phyloP scores from a whole-genome alignment of 177 flowering plant genomes.

The Telopea speciosissima region DNA sequence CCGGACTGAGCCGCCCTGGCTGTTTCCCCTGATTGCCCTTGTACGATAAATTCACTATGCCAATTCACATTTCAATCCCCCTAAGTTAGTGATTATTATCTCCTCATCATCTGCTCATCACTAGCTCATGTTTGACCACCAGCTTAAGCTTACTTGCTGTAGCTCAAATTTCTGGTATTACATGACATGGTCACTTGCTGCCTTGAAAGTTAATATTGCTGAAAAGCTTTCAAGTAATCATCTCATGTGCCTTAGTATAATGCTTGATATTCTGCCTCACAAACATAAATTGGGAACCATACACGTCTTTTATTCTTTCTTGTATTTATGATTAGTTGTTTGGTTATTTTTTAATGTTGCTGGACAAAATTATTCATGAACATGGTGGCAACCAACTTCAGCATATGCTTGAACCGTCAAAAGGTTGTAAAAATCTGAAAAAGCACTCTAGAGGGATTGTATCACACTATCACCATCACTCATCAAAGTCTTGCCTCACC shows the following conservation, averaged over 20 bases:
- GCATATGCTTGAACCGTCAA: too few species aligned
- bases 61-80: neutral
- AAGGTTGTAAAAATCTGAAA: neutral
- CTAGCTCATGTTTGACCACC: neutral
- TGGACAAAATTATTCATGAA: too few species aligned
- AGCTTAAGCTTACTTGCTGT: too few species aligned
- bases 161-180: neutral
- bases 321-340: too few species aligned
- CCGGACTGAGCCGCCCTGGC: neutral
- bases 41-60: neutral
- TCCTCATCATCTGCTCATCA: neutral
- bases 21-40: neutral
- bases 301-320: too few species aligned
- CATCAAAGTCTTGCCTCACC: too few species aligned
- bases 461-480: too few species aligned
- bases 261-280: neutral
- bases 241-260: neutral
- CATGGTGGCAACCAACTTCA: too few species aligned
- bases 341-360: too few species aligned
- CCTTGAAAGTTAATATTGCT: neutral
- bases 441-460: too few species aligned
- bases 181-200: neutral
- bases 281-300: neutral
- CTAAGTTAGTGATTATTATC: neutral
- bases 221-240: neutral